A percentile compares a stretch with the other conserved stretches of the same genome.
These are phyloP conservation scores for Moniliophthora roreri DNA, from an alignment of 1,284 basidiomycete species.

Conservation along the genomic window DNA sequence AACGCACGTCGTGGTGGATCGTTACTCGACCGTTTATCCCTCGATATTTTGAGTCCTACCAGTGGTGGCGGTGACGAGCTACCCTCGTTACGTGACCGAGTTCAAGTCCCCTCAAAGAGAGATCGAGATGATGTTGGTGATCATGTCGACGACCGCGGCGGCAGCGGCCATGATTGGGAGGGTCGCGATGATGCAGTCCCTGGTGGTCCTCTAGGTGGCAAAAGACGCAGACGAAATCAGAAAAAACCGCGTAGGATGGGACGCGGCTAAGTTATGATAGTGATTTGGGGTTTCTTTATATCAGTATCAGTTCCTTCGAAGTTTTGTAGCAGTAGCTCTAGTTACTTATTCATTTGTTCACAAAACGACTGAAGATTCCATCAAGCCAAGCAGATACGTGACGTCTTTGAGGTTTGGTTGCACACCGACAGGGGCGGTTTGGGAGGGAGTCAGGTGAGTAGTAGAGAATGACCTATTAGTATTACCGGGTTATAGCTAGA, in stretches of 20 bases:
- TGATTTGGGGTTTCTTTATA: too few relatives aligned
- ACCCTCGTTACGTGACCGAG: background rate
- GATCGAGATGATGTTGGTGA: background rate
- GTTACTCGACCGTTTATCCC: background rate
- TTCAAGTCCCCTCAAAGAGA: constrained; percentile 1
- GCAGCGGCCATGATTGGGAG: background rate
- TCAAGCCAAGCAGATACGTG: too few relatives aligned
- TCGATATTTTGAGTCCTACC: background rate
- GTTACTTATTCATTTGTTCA: too few relatives aligned
- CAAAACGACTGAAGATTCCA: too few relatives aligned
- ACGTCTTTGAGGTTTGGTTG: too few relatives aligned
- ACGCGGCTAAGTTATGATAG: too few relatives aligned
- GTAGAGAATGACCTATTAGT: background rate
- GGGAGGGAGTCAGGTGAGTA: background rate
- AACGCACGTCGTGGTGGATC: constrained; percentile 1
- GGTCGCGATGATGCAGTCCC: background rate
- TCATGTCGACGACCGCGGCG: background rate
- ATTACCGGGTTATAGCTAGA: background rate
- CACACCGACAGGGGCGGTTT: too few relatives aligned
- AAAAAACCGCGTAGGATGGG: too few relatives aligned
- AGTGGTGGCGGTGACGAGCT: background rate
- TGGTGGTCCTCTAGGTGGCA: background rate
- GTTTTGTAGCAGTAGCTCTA: too few relatives aligned
- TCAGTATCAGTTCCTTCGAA: too few relatives aligned
- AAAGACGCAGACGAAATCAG: too few relatives aligned